Evolutionary conservation across 1,139 yeast genomes (phyloP).

Genomic region (Blastobotrys capitulatus): DNA sequence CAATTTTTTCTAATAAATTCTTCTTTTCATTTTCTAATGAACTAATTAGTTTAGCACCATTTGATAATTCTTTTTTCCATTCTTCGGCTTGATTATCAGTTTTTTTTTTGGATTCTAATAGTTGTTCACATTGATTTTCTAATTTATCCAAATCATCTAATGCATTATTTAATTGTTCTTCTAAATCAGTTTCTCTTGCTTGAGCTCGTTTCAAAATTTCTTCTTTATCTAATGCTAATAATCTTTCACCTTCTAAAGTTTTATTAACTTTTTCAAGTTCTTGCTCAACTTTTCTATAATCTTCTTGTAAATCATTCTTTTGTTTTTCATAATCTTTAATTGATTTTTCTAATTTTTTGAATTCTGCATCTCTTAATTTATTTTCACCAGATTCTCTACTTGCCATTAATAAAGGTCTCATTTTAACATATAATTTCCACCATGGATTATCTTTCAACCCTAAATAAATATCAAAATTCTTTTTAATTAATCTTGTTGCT

Average conservation of each 20-base stretch:
- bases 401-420: conserved; percentile 74
- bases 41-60: conserved; percentile 31
- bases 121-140: conserved; percentile 34
- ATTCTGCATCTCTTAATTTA: conserved; percentile 52
- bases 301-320: conserved; percentile 28
- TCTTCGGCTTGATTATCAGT: conserved; percentile 31
- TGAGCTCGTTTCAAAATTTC: conserved; percentile 38
- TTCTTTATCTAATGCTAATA: conserved; percentile 42
- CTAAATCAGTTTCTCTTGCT: conserved; percentile 38
- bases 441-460: conserved; percentile 62
- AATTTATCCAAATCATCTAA: conserved; percentile 36
- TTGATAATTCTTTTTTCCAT: conserved; percentile 31
- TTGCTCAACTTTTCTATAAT: conserved; percentile 32
- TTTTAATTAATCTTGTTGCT: conserved; percentile 65
- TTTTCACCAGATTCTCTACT: conserved; percentile 54
- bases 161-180: conserved; percentile 35
- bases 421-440: conserved; percentile 66
- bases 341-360: conserved; percentile 47
- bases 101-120: conserved; percentile 34
- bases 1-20: conserved; percentile 23
- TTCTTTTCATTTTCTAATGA: conserved; percentile 33
- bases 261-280: conserved; percentile 37
- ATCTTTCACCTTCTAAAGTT: conserved; percentile 37
- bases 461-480: conserved; percentile 53
- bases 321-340: conserved; percentile 34